Conservation (phyloP, 2,329 filamentous ascomycete genomes). For the Exserohilum rostratum region DNA sequence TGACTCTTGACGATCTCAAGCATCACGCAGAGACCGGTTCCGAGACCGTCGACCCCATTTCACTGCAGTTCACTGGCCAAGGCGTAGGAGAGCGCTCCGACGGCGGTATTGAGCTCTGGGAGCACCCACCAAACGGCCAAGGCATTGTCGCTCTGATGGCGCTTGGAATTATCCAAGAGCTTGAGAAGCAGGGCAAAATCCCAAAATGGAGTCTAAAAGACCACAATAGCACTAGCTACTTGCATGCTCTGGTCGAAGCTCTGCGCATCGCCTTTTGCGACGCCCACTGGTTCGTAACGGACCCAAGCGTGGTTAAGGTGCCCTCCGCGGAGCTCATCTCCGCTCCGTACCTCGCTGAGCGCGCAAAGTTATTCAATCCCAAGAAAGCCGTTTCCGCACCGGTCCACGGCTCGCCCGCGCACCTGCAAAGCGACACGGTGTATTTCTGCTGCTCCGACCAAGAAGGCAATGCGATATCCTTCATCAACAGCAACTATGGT, state of each 20-base stretch:
- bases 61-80: conserved; percentile 76
- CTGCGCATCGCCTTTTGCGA: conserved; percentile 91
- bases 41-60: conserved; percentile 85
- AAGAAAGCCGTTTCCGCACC: conserved; percentile 59
- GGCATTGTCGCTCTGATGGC: conserved; percentile 95
- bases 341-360: conserved; percentile 73
- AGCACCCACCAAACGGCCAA: conserved; percentile 95
- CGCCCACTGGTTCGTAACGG: conserved; percentile 86
- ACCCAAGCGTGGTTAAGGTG: conserved; percentile 74
- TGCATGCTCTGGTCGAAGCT: conserved; percentile 87
- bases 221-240: conserved; percentile 75
- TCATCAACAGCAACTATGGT: conserved; percentile 94
- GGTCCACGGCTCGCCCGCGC: conserved; percentile 75
- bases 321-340: conserved; percentile 74
- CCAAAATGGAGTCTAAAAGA: conserved; percentile 71
- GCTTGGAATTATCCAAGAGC: conserved; percentile 84
- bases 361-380: conserved; percentile 67
- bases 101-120: conserved; percentile 82
- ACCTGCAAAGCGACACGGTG: conserved; percentile 88
- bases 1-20: conserved; percentile 80
- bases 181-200: conserved; percentile 78
- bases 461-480: conserved; percentile 87
- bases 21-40: conserved; percentile 75
- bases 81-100: conserved; percentile 57
- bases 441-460: conserved; percentile 87